Evolutionary conservation across 192 early-diverging fungal genomes (phyloP), one percentile per base, ranked within the genome.

Genomic region (Chytriomyces confervae): DNA sequence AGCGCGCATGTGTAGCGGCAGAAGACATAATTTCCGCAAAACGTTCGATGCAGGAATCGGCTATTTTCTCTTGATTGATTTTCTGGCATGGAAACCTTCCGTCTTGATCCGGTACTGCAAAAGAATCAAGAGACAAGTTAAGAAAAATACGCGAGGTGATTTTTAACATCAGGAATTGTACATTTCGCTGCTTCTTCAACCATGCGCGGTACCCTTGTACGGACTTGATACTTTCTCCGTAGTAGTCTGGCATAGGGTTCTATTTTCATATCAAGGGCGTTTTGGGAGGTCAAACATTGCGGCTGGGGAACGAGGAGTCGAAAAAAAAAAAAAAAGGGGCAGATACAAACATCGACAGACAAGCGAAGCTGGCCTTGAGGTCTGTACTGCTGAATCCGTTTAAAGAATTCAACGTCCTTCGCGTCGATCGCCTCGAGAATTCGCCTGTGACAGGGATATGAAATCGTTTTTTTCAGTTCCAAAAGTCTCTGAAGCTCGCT

Each of bases 211-310:
- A 98, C 61, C 89, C 94, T 7, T 72, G 57, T 44, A 98, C 89
- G 53, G 91, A 93, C 67, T 91, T 90, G 84, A 98, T 94, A 79
- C 94, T 95, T 76, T 97, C 95, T 51, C 94, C 95, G 76, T 96
- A 97, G 80, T 92, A 97, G 85, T 96, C 94, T 18, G 95, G 95
- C 72, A 95, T 85, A 66, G 76, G 81, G 24, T 68, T 62, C 24
- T 82, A 64, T 36, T 36, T 36, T 36, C 29, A 36, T n/a, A n/a
- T n/a, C n/a, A n/a, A n/a, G n/a, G n/a, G n/a, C n/a, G n/a, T n/a
- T n/a, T n/a, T n/a, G n/a, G n/a, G n/a, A 36, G 29, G 29, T 36
- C 2, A 36, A 36, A 36, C 29, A 36, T 36, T 36, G 0, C 1
- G 11, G 24, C 51, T 61, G n/a, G 57, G 13, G 3, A 57, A 57